Evolutionary conservation across 441 rosid genomes (phyloP), one percentile per base, ranked within the genome.

Genomic region (Aquilaria agallochum): DNA sequence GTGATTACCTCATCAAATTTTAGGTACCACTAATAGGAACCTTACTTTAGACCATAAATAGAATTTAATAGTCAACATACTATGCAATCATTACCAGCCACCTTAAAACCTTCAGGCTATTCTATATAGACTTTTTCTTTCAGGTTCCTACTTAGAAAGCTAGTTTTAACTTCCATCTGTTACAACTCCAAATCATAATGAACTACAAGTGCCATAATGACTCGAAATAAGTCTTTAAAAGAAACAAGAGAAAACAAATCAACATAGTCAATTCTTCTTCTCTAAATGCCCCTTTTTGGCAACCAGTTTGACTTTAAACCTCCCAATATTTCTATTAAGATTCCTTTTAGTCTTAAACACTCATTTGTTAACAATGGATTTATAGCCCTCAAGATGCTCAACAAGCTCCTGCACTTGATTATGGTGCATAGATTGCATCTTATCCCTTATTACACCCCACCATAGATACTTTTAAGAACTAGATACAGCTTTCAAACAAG

Each of bases 61-160:
- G 51, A 58, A n/a, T 58, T 58, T 12, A n/a, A 42, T 9, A 58
- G 50, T 45, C 30, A 42, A 33, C 50, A 58, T 4, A 58, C 62
- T 31, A 58, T 10, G 13, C 30, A 31, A 15, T 58, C 51, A 42
- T 11, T 5, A 58, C 7, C 50, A 40, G 5, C 56, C 3, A 2
- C 31, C 27, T 20, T 20, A 20, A 20, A 20, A 20, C 27, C 27
- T 20, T 20, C 27, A 20, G 27, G 27, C 27, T 9, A 9, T 31
- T 14, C 27, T 32, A 53, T 53, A 53, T 53, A 53, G 56, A 53
- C 31, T 14, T 15, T n/a, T 32, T 53, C 56, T 54, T 30, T 8
- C 15, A 14, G 11, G 27, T 20, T 20, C 27, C 27, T 1, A 20
- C 27, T 20, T 20, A 20, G 1, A 20, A 20, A 20, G 27, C 27